These are phyloP conservation scores for Starmerella roubikii DNA, from an alignment of 805 yeast species.

Conservation along the genomic window DNA sequence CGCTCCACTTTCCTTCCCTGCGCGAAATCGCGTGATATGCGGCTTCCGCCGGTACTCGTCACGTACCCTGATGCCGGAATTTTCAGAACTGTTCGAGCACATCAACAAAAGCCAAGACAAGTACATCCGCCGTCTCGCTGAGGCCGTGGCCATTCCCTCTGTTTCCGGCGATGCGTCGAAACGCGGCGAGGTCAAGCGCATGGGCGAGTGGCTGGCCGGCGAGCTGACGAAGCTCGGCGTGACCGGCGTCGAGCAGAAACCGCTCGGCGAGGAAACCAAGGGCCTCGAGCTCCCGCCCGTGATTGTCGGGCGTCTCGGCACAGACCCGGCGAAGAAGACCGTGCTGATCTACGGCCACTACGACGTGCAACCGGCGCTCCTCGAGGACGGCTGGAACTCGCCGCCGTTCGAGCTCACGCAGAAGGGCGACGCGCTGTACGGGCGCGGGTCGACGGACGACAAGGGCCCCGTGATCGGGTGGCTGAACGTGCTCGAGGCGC, in stretches of 20 bases:
- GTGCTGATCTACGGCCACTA: slow-evolving; percentile 91
- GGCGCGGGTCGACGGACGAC: slow-evolving; percentile 95
- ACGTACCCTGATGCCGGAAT: slow-evolving; percentile 14
- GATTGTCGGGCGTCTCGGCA: slow-evolving; percentile 79
- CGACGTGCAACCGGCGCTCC: slow-evolving; percentile 92
- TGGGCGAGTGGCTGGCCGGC: slow-evolving; percentile 66
- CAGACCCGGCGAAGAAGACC: slow-evolving; percentile 70
- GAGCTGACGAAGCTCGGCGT: slow-evolving; percentile 68
- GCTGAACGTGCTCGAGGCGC: slow-evolving; percentile 88
- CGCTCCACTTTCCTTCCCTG: no score
- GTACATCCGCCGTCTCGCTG: slow-evolving; percentile 40
- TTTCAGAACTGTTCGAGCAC: slow-evolving; percentile 34
- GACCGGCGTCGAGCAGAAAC: slow-evolving; percentile 64
- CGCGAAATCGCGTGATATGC: no score
- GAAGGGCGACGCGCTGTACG: slow-evolving; percentile 56
- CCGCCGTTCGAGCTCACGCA: slow-evolving; percentile 71
- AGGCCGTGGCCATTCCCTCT: slow-evolving; percentile 90
- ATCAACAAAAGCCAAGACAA: slow-evolving; percentile 63
- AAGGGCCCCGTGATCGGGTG: slow-evolving; percentile 97
- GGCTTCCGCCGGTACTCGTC: no score
- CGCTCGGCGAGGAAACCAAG: slow-evolving; percentile 56
- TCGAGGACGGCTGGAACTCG: slow-evolving; percentile 89
- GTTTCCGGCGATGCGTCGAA: slow-evolving; percentile 82
- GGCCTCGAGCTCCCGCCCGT: slow-evolving; percentile 79
- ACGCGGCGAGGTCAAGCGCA: slow-evolving; percentile 78